A percentile compares a stretch with the other conserved stretches of the same genome.
Conservation (phyloP, 2,329 filamentous ascomycete species). For the Neofusicoccum umdonicola region DNA sequence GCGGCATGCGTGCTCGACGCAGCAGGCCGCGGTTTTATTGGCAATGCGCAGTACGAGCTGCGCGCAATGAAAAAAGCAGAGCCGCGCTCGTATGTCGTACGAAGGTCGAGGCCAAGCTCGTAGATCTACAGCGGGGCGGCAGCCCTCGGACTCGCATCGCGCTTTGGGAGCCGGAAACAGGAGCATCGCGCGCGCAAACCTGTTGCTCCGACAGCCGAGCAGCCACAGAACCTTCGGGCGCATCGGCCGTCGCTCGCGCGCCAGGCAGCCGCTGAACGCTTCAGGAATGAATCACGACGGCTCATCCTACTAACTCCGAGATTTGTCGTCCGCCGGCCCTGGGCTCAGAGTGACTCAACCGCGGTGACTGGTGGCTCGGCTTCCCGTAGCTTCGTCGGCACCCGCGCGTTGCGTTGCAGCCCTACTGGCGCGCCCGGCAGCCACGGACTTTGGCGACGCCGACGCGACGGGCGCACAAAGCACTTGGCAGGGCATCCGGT, state of each 20-base stretch:
- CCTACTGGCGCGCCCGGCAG: background rate
- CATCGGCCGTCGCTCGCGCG: background rate
- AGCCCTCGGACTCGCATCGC: constrained; percentile 6
- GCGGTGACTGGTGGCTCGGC: background rate
- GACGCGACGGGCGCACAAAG: background rate
- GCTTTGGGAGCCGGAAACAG: background rate
- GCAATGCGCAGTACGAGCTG: constrained; percentile 11
- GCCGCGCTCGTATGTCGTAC: background rate
- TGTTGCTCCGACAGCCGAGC: background rate
- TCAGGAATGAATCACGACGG: background rate
- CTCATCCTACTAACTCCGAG: background rate
- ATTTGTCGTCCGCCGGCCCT: background rate
- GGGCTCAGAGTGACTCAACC: background rate
- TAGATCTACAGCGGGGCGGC: constrained; percentile 14
- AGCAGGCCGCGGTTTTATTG: constrained; percentile 2
- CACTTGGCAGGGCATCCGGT: constrained; percentile 10
- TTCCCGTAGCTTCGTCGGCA: background rate
- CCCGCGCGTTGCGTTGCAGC: background rate
- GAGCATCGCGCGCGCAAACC: background rate
- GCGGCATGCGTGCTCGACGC: background rate
- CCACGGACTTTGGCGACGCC: background rate
- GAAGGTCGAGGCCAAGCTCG: background rate
- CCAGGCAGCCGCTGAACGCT: background rate
- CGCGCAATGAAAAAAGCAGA: background rate
- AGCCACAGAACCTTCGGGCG: background rate